Conservation (phyloP, 306 rosid species). For the Abrus precatorius region DNA sequence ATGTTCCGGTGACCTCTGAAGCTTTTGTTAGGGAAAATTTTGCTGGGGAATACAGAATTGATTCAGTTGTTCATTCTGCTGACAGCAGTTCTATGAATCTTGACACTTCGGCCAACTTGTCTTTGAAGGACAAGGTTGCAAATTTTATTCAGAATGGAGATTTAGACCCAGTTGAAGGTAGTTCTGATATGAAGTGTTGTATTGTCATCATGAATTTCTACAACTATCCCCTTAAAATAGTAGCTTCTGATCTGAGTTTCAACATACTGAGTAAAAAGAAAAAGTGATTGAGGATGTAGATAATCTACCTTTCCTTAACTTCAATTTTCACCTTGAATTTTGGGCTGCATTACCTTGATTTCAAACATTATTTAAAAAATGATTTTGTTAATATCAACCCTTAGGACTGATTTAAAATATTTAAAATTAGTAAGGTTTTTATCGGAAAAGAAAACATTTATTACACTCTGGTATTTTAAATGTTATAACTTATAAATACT, state of each 20-base stretch:
- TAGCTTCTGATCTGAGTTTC: conserved; percentile 46
- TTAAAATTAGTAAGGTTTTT: no score
- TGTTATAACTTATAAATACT: no score
- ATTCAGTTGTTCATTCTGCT: conserved; percentile 42
- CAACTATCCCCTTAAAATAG: conserved; percentile 28
- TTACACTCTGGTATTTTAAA: no score
- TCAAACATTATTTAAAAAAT: conserved; percentile 13
- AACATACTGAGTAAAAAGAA: conserved; percentile 20
- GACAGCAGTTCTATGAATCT: conserved; percentile 46
- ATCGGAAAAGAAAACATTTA: no score
- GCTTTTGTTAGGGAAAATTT: conserved; percentile 43
- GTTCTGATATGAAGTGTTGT: conserved; percentile 27
- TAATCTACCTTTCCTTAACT: conserved; percentile 27
- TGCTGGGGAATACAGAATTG: conserved; percentile 46
- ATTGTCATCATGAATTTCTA: conserved; percentile 27
- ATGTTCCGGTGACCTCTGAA: conserved; percentile 44
- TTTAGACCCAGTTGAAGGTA: conserved; percentile 79
- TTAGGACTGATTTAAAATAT: no score
- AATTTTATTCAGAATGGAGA: conserved; percentile 83
- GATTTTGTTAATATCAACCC: no score
- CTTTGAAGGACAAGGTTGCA: conserved; percentile 77
- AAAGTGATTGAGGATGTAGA: conserved; percentile 13
- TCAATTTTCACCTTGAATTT: conserved; percentile 21
- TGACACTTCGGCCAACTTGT: conserved; percentile 47
- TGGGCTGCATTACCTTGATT: conserved; percentile 24